Evolutionary conservation across 345 rosid genomes (phyloP).

Genomic region (Lumnitzera racemosa): DNA sequence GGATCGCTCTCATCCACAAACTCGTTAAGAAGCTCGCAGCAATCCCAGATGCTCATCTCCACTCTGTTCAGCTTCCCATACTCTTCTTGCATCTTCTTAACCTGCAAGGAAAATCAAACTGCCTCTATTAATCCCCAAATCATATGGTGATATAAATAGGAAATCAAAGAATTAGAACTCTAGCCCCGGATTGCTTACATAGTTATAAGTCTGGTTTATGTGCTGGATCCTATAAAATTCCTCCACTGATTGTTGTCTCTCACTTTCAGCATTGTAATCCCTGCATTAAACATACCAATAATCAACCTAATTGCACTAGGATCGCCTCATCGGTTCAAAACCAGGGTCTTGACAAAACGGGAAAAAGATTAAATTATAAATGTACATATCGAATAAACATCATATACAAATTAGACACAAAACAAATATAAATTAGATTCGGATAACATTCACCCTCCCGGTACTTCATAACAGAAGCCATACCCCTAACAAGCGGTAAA

Average conservation of each 20-base stretch:
- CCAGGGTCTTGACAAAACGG: too few species aligned
- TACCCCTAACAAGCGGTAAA: too few species aligned
- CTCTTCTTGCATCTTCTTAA: constrained; percentile 37
- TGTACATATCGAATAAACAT: too few species aligned
- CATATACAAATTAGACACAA: too few species aligned
- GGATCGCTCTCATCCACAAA: constrained; percentile 69
- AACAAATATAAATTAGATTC: too few species aligned
- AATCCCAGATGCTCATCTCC: constrained; percentile 74
- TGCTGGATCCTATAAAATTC: constrained; percentile 49
- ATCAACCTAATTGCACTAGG: too few species aligned
- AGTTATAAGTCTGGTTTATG: constrained; percentile 48
- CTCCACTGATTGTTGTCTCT: constrained; percentile 43
- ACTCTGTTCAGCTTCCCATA: constrained; percentile 37
- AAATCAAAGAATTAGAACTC: neutral
- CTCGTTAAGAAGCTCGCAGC: constrained; percentile 52
- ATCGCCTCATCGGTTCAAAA: too few species aligned
- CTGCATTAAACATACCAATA: too few species aligned
- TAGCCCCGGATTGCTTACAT: constrained; percentile 21
- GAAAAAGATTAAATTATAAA: too few species aligned
- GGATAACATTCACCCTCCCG: too few species aligned
- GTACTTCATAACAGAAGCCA: too few species aligned
- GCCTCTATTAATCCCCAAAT: neutral
- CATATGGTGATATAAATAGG: too few species aligned
- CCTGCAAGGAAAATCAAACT: constrained; percentile 17
- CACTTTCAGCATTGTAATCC: constrained; percentile 23